Percentiles rank a stretch among this genome's conserved stretches.
Evolutionary conservation across 768 basidiomycete genomes (phyloP).

Genomic region (Naganishia antarctica): DNA sequence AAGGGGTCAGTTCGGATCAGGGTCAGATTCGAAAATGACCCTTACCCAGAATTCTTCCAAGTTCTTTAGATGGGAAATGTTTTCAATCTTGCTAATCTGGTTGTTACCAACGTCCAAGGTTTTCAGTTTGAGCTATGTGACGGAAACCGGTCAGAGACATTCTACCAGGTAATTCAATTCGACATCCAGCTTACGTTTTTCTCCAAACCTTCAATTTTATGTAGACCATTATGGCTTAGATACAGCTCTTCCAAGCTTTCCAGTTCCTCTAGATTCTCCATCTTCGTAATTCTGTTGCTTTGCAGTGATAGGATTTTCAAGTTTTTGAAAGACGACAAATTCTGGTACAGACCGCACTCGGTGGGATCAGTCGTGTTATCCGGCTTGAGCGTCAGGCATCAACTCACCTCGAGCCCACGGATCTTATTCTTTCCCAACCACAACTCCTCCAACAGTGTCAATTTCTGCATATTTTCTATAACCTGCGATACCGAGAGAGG

Average conservation of each 20-base stretch:
- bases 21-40: neutral
- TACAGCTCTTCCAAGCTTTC: conserved; percentile 80
- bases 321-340: conserved; percentile 63
- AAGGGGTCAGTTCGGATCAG: neutral
- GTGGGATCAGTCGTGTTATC: no score
- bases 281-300: conserved; percentile 83
- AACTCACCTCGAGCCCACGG: conserved; percentile 67
- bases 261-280: conserved; percentile 73
- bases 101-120: conserved; percentile 87
- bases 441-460: conserved; percentile 80
- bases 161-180: neutral
- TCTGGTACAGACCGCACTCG: no score
- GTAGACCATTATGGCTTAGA: conserved; percentile 86
- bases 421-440: conserved; percentile 99
- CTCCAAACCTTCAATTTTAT: conserved; percentile 75
- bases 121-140: conserved; percentile 59
- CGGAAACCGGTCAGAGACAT: neutral
- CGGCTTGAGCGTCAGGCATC: neutral
- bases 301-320: conserved; percentile 76
- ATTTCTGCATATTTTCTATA: conserved; percentile 76
- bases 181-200: conserved; percentile 60
- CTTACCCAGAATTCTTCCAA: conserved; percentile 93
- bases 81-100: conserved; percentile 71
- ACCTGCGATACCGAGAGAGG: conserved; percentile 53
- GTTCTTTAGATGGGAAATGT: conserved; percentile 65